phyloP scores from a whole-genome alignment of 345 rosid genomes.

The Cardamine chenopodiifolia region DNA sequence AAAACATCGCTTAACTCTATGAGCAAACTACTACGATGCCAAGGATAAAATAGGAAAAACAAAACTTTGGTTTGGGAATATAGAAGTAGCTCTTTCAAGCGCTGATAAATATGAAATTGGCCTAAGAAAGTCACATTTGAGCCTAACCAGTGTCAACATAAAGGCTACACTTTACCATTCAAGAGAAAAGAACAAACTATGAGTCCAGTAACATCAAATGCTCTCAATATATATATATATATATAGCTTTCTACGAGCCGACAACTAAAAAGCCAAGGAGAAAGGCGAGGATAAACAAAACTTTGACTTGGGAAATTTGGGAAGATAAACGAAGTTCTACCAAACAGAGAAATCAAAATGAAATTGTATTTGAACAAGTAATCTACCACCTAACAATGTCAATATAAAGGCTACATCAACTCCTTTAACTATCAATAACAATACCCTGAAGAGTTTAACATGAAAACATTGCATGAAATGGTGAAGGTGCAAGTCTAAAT shows the following conservation, averaged over 20 bases:
- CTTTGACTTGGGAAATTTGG: not conserved
- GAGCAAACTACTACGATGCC: not conserved
- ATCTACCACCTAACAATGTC: constrained; percentile 5
- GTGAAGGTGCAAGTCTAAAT: constrained; percentile 3
- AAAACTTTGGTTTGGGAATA: not conserved
- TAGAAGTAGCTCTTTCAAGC: not conserved
- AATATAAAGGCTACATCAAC: not conserved
- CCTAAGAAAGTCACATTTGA: not conserved
- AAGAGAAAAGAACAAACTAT: not conserved
- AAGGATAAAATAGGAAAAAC: not conserved
- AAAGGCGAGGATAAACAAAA: not conserved
- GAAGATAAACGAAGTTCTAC: not conserved
- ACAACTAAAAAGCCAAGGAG: not conserved
- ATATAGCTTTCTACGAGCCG: not conserved
- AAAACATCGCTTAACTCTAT: not conserved
- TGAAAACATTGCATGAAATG: not conserved
- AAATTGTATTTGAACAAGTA: not conserved
- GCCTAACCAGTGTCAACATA: not conserved
- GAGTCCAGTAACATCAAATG: not conserved
- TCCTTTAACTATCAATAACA: not conserved
- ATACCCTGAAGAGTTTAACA: not conserved
- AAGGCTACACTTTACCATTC: not conserved
- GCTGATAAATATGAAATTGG: not conserved
- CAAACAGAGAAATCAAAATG: constrained; percentile 3
- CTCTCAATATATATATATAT: not conserved